Evolutionary conservation across 2,329 filamentous ascomycete species (phyloP), one percentile per base, ranked within the genome.

Genomic region (Xenoacremonium recifei): DNA sequence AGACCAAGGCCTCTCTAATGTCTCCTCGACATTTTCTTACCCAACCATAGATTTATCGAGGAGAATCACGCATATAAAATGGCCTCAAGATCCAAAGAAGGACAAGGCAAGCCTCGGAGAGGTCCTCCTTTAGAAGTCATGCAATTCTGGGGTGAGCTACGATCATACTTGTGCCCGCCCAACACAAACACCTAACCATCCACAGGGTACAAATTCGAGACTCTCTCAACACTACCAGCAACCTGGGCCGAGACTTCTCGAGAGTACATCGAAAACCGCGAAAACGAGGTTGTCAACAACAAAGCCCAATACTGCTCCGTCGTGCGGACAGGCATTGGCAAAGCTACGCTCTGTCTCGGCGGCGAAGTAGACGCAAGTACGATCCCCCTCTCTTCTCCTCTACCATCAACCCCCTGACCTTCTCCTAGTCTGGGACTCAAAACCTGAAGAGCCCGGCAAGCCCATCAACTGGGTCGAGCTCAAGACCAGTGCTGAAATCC

Each of bases 241-340:
- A 78, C 85, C 1, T 96, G 91, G 83, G 82, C 77, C 40, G 79
- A 85, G 42, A 85, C 81, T 0, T 71, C 82, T 1, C 80, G 88
- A 42, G 84, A 87, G 1, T 81, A 84, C 44, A 96, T 99, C 49
- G 91, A 96, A 61, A 71, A 68, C 42, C 82, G 93, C 20, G 81
- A 87, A 32, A 64, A 80, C 3, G 73, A 85, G 40, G 59, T 84
- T 7, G 91, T 96, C 37, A 91, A 85, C 63, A 99, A 97, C 63
- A 82, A 90, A 59, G 86, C 88, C 1, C 93, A 99, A 61, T 97
- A 97, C 71, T 99, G 93, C 69, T 96, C 91, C 3, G 80, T 99
- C 16, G 91, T 96, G 1, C 82, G 84, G 27, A 97, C 92, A 0
- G 89, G 88, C 0, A 86, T 99, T 42, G 92, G 91, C 2, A 80